These are phyloP conservation scores for Elaeis guineensis DNA, from an alignment of 176 grass and related monocot genomes.

Conservation along the genomic window DNA sequence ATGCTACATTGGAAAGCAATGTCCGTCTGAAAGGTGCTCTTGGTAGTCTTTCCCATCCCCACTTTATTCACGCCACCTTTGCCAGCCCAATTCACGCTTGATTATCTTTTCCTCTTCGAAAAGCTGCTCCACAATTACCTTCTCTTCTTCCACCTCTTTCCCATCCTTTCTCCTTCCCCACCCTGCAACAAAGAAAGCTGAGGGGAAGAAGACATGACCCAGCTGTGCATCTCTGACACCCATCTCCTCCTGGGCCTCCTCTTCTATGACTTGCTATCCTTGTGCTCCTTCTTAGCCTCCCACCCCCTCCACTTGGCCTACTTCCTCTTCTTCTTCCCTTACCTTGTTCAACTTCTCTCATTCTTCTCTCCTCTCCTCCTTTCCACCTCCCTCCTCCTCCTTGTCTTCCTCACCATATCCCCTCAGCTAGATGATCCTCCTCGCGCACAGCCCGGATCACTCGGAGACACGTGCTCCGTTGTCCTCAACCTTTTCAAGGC, in stretches of 20 bases:
- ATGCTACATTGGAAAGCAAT: too few relatives aligned
- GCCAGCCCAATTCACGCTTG: background rate
- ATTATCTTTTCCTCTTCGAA: background rate
- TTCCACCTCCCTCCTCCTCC: constrained; percentile 60
- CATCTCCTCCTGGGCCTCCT: background rate
- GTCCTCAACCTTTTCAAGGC: constrained; percentile 43
- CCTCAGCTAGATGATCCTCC: constrained; percentile 22
- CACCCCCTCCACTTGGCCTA: constrained; percentile 73
- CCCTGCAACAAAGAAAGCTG: background rate
- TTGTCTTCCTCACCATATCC: constrained; percentile 36
- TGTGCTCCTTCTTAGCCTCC: constrained; percentile 42
- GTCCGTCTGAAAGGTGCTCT: too few relatives aligned
- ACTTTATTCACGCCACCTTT: background rate
- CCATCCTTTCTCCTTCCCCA: background rate
- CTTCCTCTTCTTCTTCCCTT: constrained; percentile 58
- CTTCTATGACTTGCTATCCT: constrained; percentile 39
- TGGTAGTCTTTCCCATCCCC: background rate
- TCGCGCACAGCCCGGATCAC: constrained; percentile 14
- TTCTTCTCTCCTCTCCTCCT: constrained; percentile 73
- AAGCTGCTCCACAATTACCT: background rate
- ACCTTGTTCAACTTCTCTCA: constrained; percentile 29
- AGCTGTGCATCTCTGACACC: background rate
- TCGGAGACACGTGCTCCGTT: constrained; percentile 55
- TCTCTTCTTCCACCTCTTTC: background rate
- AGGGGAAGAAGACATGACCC: background rate